Base-by-base conservation (phyloP, 139 green algal species). In the Chlorella sp. region DNA sequence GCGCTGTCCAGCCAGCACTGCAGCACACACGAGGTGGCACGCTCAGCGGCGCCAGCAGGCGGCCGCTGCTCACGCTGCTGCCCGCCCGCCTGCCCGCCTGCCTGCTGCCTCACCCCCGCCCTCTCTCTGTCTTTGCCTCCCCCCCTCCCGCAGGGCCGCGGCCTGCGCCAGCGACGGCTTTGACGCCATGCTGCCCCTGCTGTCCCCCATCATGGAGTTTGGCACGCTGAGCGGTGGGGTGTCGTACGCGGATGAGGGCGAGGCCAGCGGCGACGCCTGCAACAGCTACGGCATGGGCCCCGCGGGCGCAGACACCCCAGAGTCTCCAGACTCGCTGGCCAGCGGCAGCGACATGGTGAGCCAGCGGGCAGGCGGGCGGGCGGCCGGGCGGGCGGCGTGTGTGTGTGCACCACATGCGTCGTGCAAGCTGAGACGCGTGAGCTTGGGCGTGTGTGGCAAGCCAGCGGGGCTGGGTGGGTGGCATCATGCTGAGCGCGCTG, bases 151-250 rank as follows among this genome's bases (percentile, higher is more conserved):
- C 84, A 88, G 84, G 84, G 34, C 66, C 22, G 39, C 84, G 39
- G 9, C 84, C 1, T 88, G 39, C 68, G 9, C 82, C 4, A 30
- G 12, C 39, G 83, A 79, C 32, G 32, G 84, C 32, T 53, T 53
- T 39, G 84, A 88, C 28, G 32, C 60, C 34, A 66, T 81, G 84
- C 84, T 81, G 68, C 84, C 71, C 68, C 71, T 80, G 84, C 84
- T 88, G 39, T 81, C 84, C 0, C 81, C 82, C 60, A 34, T 76
- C n/a, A 34, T 86, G 82, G 68, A 66, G 36, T 88, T 88, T 86
- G 82, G 48, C 78, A 40, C 48, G 53, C 71, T 86, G 32, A 14
- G 71, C 71, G 71, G 77, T 9, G 48, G 48, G 48, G 48, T 57
- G 48, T 57, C 48, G 48, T 57, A 57, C 48, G 48, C 48, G 7